A percentile compares a stretch with the other conserved stretches of the same genome.
These are phyloP conservation scores for Megacollybia marginata DNA, from an alignment of 768 basidiomycete genomes.

Conservation along the genomic window DNA sequence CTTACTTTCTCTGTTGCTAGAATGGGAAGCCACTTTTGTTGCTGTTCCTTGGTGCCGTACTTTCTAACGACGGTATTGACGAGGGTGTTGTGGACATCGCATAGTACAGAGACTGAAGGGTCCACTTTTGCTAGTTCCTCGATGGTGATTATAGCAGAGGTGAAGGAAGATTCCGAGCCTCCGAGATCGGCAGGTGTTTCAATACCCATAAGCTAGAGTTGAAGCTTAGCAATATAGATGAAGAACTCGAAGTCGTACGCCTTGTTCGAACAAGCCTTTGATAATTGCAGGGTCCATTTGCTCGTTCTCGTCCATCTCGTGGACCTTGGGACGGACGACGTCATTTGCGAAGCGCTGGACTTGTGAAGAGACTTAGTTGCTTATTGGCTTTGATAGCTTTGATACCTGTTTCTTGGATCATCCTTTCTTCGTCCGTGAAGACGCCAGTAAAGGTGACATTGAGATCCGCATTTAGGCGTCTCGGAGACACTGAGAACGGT, in stretches of 20 bases:
- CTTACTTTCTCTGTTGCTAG: conserved; percentile 71
- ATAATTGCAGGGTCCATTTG: conserved; percentile 86
- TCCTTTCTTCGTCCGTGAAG: conserved; percentile 91
- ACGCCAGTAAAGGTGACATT: conserved; percentile 44
- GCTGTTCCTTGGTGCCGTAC: conserved; percentile 78
- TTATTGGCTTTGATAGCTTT: not conserved
- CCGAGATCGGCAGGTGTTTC: conserved; percentile 81
- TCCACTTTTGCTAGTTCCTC: conserved; percentile 97
- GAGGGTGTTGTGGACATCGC: conserved; percentile 98
- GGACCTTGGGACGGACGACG: conserved; percentile 83
- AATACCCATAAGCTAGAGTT: conserved; percentile 86
- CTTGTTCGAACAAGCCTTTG: conserved; percentile 88
- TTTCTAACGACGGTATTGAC: conserved; percentile 91
- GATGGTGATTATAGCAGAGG: conserved; percentile 90
- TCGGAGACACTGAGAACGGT: not conserved
- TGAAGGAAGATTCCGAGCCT: conserved; percentile 89
- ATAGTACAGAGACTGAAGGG: conserved; percentile 92
- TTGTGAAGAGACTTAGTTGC: conserved; percentile 22
- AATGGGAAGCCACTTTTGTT: conserved; percentile 82
- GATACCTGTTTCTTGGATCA: conserved; percentile 85
- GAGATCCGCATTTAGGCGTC: not conserved
- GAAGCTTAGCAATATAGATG: not conserved
- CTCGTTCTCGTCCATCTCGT: conserved; percentile 98
- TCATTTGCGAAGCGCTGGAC: conserved; percentile 87
- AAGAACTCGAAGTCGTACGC: conserved; percentile 43